These are phyloP conservation scores for Euclidium syriacum DNA, from an alignment of 345 rosid species.

Conservation along the genomic window DNA sequence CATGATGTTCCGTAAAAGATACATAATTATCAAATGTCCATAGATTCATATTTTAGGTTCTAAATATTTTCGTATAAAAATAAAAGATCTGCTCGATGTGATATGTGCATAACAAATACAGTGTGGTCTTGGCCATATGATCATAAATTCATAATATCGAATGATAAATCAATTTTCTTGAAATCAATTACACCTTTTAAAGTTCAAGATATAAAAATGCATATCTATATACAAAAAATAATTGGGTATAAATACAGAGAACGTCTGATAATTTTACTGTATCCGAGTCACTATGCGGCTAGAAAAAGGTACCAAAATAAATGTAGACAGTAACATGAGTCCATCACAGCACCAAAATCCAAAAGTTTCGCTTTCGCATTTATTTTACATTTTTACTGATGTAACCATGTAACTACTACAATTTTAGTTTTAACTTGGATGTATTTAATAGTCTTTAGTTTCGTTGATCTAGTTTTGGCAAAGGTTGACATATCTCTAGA, in stretches of 20 bases:
- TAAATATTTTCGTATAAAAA: background rate
- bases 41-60: background rate
- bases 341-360: conserved; percentile 4
- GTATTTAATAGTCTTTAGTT: background rate
- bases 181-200: background rate
- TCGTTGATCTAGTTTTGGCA: conserved; percentile 13
- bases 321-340: conserved; percentile 18
- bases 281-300: conserved; percentile 12
- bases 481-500: background rate
- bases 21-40: no score
- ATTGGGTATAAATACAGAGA: background rate
- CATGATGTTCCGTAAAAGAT: background rate
- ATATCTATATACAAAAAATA: background rate
- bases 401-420: no score
- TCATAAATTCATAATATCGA: background rate
- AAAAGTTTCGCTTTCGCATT: conserved; percentile 10
- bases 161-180: background rate
- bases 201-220: background rate
- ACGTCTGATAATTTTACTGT: conserved; percentile 10
- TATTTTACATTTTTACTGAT: background rate
- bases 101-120: background rate
- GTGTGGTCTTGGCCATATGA: background rate
- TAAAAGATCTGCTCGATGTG: background rate
- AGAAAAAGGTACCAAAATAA: conserved; percentile 11
- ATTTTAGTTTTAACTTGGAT: background rate